A percentile compares a stretch with the other conserved stretches of the same genome.
Evolutionary conservation across 495 filamentous ascomycete species (phyloP).

Genomic region (Sordaria brevicollis): DNA sequence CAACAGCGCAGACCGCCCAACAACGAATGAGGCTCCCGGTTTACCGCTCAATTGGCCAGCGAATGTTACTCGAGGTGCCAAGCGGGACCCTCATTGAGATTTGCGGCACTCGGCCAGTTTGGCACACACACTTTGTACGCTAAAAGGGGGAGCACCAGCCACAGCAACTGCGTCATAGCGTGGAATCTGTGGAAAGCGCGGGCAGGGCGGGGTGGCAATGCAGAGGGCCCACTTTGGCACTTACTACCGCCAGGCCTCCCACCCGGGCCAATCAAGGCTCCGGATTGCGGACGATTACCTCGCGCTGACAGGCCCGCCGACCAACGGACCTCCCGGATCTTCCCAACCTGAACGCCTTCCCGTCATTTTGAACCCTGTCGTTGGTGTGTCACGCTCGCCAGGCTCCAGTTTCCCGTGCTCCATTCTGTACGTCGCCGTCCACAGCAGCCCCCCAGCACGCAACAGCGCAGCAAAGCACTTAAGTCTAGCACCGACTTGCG

Average conservation of each 20-base stretch:
- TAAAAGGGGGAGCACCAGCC: constrained; percentile 5
- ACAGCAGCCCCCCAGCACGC: background rate
- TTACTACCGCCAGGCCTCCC: background rate
- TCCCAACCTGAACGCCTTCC: background rate
- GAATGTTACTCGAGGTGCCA: background rate
- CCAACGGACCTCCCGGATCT: background rate
- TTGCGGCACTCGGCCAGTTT: background rate
- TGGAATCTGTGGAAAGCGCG: background rate
- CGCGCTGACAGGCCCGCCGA: background rate
- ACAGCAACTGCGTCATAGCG: constrained; percentile 12
- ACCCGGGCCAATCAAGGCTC: background rate
- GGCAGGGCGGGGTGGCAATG: background rate
- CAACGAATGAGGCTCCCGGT: background rate
- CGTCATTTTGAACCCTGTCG: background rate
- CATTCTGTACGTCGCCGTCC: background rate
- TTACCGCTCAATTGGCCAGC: background rate
- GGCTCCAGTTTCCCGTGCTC: background rate
- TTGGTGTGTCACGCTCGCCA: background rate
- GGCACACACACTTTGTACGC: background rate
- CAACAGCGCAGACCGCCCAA: background rate
- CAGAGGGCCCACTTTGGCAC: background rate
- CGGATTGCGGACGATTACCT: background rate
- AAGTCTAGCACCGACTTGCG: background rate
- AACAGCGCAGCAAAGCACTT: background rate
- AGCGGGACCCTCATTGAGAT: background rate